Evolutionary conservation across 2,329 filamentous ascomycete species (phyloP).

Genomic region (Sporothrix mexicana): DNA sequence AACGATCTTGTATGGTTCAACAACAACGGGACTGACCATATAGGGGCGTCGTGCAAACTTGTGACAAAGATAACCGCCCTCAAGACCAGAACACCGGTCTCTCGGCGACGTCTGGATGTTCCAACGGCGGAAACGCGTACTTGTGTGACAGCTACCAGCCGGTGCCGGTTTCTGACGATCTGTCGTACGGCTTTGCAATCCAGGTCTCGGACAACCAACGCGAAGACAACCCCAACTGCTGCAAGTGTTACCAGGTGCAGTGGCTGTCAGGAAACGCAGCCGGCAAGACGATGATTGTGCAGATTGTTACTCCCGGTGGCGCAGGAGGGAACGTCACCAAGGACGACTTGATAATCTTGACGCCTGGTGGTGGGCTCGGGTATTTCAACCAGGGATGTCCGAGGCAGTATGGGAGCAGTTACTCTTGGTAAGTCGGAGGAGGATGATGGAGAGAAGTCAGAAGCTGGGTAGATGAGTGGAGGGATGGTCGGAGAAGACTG

Average conservation of each 20-base stretch:
- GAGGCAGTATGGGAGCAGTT: neutral
- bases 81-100: neutral
- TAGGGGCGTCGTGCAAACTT: neutral
- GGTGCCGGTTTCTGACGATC: constrained; percentile 36
- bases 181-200: constrained; percentile 40
- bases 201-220: constrained; percentile 36
- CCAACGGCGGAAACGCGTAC: neutral
- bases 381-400: neutral
- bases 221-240: constrained; percentile 39
- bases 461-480: too few species aligned
- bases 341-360: neutral
- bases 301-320: neutral
- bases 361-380: neutral
- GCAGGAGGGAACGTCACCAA: neutral
- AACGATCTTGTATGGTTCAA: neutral
- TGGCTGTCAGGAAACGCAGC: constrained; percentile 38
- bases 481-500: neutral
- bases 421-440: neutral
- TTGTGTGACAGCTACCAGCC: constrained; percentile 3
- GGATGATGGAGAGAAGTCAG: neutral
- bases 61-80: neutral
- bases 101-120: neutral
- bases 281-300: constrained; percentile 37
- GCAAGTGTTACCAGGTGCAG: constrained; percentile 39
- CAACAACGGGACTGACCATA: neutral